Conservation (phyloP, 495 filamentous ascomycete species). For the Trichoderma gamsii region DNA sequence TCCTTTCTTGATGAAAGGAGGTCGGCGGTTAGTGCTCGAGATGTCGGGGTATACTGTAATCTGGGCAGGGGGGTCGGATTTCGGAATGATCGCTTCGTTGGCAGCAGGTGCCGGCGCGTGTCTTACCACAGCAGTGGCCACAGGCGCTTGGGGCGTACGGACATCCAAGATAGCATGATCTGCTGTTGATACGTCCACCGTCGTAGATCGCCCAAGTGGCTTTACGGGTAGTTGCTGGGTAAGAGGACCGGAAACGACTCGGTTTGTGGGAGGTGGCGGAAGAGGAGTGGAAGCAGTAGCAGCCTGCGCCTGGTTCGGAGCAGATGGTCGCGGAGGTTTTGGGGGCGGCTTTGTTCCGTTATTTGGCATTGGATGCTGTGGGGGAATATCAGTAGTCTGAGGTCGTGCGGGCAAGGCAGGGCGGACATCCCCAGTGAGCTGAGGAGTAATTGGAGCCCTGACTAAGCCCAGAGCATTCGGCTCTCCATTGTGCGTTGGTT, state of each 20-base stretch:
- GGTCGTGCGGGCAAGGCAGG: slow-evolving; percentile 5
- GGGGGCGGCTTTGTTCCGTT: slow-evolving; percentile 32
- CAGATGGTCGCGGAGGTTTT: slow-evolving; percentile 42
- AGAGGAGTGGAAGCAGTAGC: background rate
- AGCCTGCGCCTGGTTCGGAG: slow-evolving; percentile 27
- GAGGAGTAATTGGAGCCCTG: slow-evolving; percentile 29
- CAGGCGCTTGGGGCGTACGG: background rate
- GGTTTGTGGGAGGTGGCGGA: slow-evolving; percentile 32
- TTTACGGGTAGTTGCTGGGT: slow-evolving; percentile 33
- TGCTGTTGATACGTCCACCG: slow-evolving; percentile 34
- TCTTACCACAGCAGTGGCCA: background rate
- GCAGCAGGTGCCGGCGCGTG: background rate
- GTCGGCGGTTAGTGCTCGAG: slow-evolving; percentile 75
- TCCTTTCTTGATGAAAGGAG: slow-evolving; percentile 65
- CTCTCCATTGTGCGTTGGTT: slow-evolving; percentile 33
- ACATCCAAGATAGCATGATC: background rate
- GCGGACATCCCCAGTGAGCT: slow-evolving; percentile 29
- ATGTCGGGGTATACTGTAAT: slow-evolving; percentile 65
- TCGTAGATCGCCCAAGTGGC: slow-evolving; percentile 46
- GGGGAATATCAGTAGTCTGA: slow-evolving; percentile 22
- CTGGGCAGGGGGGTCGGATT: slow-evolving; percentile 5
- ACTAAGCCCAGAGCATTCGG: slow-evolving; percentile 26
- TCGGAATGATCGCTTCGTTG: background rate
- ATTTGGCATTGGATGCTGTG: slow-evolving; percentile 22
- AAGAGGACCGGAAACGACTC: slow-evolving; percentile 44